phyloP scores from a whole-genome alignment of 495 filamentous ascomycete genomes.

The Pseudotulostoma volvatum region DNA sequence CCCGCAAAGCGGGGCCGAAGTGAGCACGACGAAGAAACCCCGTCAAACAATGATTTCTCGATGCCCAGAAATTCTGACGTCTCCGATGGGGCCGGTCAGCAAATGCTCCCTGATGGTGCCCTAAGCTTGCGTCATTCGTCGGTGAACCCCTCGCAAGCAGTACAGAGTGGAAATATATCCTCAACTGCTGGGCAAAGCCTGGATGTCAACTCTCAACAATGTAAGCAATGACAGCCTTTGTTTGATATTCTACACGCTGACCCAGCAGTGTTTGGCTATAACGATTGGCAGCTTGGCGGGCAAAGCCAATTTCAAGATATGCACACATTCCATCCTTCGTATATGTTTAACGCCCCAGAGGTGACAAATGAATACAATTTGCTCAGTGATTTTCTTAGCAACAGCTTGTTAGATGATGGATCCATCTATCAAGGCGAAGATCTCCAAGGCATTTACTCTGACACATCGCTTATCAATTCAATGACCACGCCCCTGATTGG shows the following conservation, averaged over 20 bases:
- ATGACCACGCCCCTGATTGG: constrained; percentile 24
- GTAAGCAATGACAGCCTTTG: constrained; percentile 39
- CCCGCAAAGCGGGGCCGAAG: constrained; percentile 54
- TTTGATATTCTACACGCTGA: constrained; percentile 5
- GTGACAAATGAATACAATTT: constrained; percentile 91
- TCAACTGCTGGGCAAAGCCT: constrained; percentile 29
- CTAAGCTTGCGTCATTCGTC: constrained; percentile 19
- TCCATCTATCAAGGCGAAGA: constrained; percentile 48
- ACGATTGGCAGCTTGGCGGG: constrained; percentile 49
- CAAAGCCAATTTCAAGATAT: constrained; percentile 84
- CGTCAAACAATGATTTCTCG: constrained; percentile 30
- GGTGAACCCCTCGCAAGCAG: constrained; percentile 17
- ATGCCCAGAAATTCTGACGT: constrained; percentile 25
- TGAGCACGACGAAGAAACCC: constrained; percentile 46
- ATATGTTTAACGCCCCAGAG: constrained; percentile 90
- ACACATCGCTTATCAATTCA: constrained; percentile 36
- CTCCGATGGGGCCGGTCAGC: constrained; percentile 27
- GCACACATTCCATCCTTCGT: constrained; percentile 83
- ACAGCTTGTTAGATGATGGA: constrained; percentile 68
- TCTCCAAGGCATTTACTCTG: constrained; percentile 36
- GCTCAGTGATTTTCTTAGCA: constrained; percentile 88
- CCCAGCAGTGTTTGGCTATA: constrained; percentile 42
- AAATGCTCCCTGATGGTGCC: constrained; percentile 21
- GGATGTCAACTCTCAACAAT: constrained; percentile 46
- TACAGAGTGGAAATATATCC: constrained; percentile 20